Conservation (phyloP, 192 early-diverging fungal genomes). For the Spinellus fusiger region DNA sequence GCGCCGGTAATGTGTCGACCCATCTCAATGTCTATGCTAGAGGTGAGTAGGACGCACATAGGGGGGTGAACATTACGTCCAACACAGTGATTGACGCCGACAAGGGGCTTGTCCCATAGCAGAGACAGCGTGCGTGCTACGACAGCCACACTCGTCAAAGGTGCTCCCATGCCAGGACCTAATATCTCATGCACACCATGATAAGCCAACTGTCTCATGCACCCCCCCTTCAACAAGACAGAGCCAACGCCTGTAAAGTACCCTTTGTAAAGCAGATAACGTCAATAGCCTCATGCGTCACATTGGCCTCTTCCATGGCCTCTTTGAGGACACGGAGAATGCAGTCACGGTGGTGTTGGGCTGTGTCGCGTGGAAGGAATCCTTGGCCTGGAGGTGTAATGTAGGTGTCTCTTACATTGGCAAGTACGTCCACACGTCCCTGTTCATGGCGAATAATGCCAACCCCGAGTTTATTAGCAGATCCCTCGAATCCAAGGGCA, state of each 20-base stretch:
- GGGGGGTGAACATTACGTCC: constrained; percentile 56
- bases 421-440: constrained; percentile 63
- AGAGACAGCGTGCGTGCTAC: constrained; percentile 90
- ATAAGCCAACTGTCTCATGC: too few species aligned
- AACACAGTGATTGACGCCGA: constrained; percentile 97
- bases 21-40: constrained; percentile 87
- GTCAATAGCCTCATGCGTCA: constrained; percentile 74
- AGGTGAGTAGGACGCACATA: background rate
- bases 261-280: constrained; percentile 95
- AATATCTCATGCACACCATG: too few species aligned
- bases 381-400: constrained; percentile 95
- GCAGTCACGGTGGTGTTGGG: constrained; percentile 79
- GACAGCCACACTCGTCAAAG: constrained; percentile 81
- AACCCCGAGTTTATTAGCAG: constrained; percentile 96
- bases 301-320: constrained; percentile 70
- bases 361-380: constrained; percentile 92
- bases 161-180: constrained; percentile 99
- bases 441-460: constrained; percentile 81
- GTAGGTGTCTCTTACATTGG: constrained; percentile 91
- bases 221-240: too few species aligned
- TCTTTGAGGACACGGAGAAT: constrained; percentile 69
- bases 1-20: constrained; percentile 94
- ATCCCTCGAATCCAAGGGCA: constrained; percentile 79
- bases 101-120: constrained; percentile 87
- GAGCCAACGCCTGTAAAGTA: too few species aligned